Evolutionary conservation across 1,284 basidiomycete species (phyloP).

Genomic region (Volvariella volvacea): DNA sequence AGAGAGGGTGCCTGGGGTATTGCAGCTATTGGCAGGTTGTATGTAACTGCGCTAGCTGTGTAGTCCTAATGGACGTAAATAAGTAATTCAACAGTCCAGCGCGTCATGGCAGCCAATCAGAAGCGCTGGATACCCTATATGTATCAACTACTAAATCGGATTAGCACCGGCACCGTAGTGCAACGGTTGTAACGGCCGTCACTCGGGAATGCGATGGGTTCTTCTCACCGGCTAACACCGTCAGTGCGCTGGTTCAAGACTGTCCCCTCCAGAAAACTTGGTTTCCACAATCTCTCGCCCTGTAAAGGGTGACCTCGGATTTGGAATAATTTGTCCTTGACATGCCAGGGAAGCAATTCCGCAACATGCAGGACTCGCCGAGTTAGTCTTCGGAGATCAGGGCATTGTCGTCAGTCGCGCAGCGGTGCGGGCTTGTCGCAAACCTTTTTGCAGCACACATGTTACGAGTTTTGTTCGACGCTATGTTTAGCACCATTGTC

Average conservation of each 20-base stretch:
- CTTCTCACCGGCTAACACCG: slow-evolving; percentile 50
- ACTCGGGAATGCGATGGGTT: slow-evolving; percentile 74
- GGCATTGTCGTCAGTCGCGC: slow-evolving; percentile 76
- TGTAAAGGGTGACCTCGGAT: slow-evolving; percentile 53
- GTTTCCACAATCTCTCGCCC: slow-evolving; percentile 58
- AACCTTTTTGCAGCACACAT: slow-evolving; percentile 53
- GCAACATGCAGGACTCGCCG: slow-evolving; percentile 76
- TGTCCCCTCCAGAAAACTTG: slow-evolving; percentile 89
- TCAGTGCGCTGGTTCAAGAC: slow-evolving; percentile 84
- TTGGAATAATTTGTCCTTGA: slow-evolving; percentile 78
- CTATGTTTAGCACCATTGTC: too few species aligned
- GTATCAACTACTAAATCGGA: background rate
- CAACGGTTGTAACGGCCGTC: slow-evolving; percentile 76
- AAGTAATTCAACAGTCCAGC: too few species aligned
- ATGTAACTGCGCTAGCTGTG: too few species aligned
- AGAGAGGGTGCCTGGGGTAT: background rate
- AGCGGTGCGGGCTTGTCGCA: slow-evolving; percentile 64
- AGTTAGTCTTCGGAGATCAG: slow-evolving; percentile 88
- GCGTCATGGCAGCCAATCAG: too few species aligned
- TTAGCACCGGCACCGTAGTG: slow-evolving; percentile 33
- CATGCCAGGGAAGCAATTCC: slow-evolving; percentile 85
- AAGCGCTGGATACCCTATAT: too few species aligned
- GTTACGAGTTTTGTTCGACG: too few species aligned
- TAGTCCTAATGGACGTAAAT: too few species aligned
- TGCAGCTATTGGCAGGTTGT: too few species aligned